These are phyloP conservation scores for Diacronema lutheri DNA, from an alignment of 78 protist species.

Conservation along the genomic window DNA sequence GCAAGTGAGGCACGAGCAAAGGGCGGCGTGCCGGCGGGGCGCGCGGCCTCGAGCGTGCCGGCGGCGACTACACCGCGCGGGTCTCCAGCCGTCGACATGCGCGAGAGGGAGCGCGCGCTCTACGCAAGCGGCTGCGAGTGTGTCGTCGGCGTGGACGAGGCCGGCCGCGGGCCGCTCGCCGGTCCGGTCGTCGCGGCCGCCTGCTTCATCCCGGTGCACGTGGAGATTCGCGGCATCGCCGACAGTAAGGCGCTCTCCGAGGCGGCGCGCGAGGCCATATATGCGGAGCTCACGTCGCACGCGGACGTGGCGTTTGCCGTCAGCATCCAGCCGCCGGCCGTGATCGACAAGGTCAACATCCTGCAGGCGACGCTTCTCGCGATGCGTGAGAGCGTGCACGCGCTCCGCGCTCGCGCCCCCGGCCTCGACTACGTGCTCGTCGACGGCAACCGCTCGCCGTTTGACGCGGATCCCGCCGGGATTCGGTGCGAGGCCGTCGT, in stretches of 20 bases:
- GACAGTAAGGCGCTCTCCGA: conserved; percentile 34
- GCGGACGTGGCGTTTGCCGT: background rate
- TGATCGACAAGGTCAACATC: conserved; percentile 22
- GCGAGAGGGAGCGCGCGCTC: too few species aligned
- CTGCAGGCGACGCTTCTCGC: conserved; percentile 21
- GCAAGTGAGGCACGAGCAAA: too few species aligned
- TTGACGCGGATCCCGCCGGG: background rate
- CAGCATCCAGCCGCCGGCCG: background rate
- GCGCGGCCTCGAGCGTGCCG: too few species aligned
- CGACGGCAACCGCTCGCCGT: conserved; percentile 26
- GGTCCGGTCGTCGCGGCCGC: conserved; percentile 31
- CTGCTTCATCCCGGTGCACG: background rate
- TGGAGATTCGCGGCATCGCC: background rate
- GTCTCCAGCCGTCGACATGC: too few species aligned
- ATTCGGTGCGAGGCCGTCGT: background rate
- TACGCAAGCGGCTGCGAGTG: background rate
- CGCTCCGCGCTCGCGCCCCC: background rate
- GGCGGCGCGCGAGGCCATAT: background rate
- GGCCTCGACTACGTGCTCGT: background rate
- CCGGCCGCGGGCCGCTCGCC: conserved; percentile 35
- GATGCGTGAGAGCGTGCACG: conserved; percentile 3
- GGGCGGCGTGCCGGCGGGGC: too few species aligned
- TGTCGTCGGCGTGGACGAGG: conserved; percentile 31
- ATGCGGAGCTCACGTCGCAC: background rate
- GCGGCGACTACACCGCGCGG: too few species aligned